These are phyloP conservation scores for Puccinia triticina DNA, from an alignment of 1,284 basidiomycete species.

Conservation along the genomic window DNA sequence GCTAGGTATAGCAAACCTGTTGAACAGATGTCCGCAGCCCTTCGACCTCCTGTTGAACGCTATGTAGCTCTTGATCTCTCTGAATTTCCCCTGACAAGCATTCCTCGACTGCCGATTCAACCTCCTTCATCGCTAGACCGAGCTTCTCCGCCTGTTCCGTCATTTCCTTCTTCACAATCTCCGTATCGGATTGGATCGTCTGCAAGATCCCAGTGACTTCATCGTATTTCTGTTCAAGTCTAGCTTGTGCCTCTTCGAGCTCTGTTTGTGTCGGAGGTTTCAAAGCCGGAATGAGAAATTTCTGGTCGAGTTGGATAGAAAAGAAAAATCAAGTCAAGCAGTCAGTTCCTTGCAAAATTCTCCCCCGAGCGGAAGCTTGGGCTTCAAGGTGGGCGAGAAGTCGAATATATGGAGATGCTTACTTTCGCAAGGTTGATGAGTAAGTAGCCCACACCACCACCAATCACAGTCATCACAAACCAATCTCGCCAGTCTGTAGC, in stretches of 20 bases:
- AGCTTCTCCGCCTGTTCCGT: constrained; percentile 26
- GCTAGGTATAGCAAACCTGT: constrained; percentile 18
- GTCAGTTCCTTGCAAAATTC: background rate
- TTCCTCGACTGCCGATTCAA: constrained; percentile 32
- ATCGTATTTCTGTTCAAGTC: constrained; percentile 46
- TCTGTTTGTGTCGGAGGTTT: constrained; percentile 44
- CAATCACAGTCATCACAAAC: constrained; percentile 46
- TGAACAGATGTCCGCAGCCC: constrained; percentile 17
- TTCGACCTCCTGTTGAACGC: constrained; percentile 29
- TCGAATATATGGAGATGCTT: background rate
- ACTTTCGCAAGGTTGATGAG: constrained; percentile 38
- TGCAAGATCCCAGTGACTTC: constrained; percentile 25
- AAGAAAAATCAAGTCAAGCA: background rate
- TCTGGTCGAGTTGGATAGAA: background rate
- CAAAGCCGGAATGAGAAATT: constrained; percentile 38
- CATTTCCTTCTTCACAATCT: constrained; percentile 34
- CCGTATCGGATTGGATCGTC: constrained; percentile 25
- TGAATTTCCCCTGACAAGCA: constrained; percentile 35
- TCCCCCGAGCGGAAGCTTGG: background rate
- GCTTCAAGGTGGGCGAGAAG: background rate
- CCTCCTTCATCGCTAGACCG: constrained; percentile 34
- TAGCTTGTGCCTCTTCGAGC: constrained; percentile 41
- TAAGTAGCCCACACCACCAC: constrained; percentile 42
- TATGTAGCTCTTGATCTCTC: constrained; percentile 40
- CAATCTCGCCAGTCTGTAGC: constrained; percentile 44